Evolutionary conservation across 78 protist species (phyloP), one percentile per base, ranked within the genome.

Genomic region (Dictyostelium firmibasis): DNA sequence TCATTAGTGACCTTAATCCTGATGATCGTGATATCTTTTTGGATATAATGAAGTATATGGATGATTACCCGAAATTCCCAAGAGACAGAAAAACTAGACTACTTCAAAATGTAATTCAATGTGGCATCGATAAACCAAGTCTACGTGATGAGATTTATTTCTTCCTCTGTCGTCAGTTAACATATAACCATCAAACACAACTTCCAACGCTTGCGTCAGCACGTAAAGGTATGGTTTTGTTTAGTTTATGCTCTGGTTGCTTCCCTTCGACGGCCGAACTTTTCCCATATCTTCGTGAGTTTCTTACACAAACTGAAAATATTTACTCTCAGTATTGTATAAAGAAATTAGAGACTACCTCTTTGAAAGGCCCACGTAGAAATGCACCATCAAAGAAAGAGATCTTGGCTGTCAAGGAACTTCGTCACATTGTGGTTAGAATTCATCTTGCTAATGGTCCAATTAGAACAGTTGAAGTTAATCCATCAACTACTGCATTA

Each of bases 391-490:
- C 70, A 23, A 88, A 88, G 33, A 88, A 88, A 64, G 93, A 88
- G 41, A 88, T 79, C 4, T 84, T 53, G 38, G 77, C 93, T 3
- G 93, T 79, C 31, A 88, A 88, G 20, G 93, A 88, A 62, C 62
- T 18, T 3, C 81, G 86, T 57, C 44, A 31, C 13, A 88, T 88
- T 18, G 50, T 47, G 0, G 44, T 64, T 43, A 88, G 82, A 67
- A 79, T 88, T 44, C 93, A 88, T 38, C 38, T 88, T 33, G 93
- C 93, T 2, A 88, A 88, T 41, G 93, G 93, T 79, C 93, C 93
- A n/a, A 16, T 64, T 16, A 31, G 81, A 29, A 43, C 78, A 2
- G 72, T 88, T 20, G 86, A 88, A 43, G 82, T 88, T 44, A 83
- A 83, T 25, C 86, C 93, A 7, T 88, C 93, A 0, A 88, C 93